Base-by-base conservation (phyloP, 2,329 filamentous ascomycete genomes). In the Fusarium virguliforme region DNA sequence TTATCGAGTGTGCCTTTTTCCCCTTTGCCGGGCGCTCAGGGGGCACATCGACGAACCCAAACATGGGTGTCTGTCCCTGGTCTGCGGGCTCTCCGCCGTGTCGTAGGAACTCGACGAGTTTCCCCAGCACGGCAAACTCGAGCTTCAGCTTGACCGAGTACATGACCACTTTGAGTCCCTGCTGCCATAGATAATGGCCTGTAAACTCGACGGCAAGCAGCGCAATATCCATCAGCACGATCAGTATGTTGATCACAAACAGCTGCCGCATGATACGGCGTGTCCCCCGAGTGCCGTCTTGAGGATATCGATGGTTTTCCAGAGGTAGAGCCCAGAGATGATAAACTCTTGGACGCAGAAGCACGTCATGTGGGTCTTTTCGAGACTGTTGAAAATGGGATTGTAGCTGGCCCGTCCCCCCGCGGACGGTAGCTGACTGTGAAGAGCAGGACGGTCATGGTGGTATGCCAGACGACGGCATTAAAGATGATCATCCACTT, bases 141-240 rank as follows among this genome's bases (percentile, higher is more conserved):
- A 79, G 68, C 68, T 82, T 82, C 24, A 82, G 73, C 58, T 82
- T 82, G 22, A 81, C 68, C 57, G 78, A 80, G 70, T 81, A 82
- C 4, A 77, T 72, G 10, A 81, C 64, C 6, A 75, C 75, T 62
- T 81, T 81, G 74, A 77, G 76, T 3, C 78, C 75, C 6, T 79
- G 80, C 64, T 81, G 80, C 22, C 79, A 59, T 10, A 77, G 67
- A 55, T 78, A 79, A 8, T 79, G 68, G 13, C 76, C 73, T 2
- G 75, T 64, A 60, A 78, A 80, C 46, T 81, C 74, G 12, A 82
- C 69, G 4, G 18, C 73, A 8, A 82, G 64, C 26, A 82, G 74
- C 8, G 79, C 72, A 22, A 85, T 63, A 61, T 86, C 83, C 74
- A 86, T 80, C 2, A 80, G 30, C 10, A 86, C 77, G 35, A 86